Evolutionary conservation across 176 grass and related monocot genomes (phyloP).

Genomic region (Ampelocalamus luodianensis): DNA sequence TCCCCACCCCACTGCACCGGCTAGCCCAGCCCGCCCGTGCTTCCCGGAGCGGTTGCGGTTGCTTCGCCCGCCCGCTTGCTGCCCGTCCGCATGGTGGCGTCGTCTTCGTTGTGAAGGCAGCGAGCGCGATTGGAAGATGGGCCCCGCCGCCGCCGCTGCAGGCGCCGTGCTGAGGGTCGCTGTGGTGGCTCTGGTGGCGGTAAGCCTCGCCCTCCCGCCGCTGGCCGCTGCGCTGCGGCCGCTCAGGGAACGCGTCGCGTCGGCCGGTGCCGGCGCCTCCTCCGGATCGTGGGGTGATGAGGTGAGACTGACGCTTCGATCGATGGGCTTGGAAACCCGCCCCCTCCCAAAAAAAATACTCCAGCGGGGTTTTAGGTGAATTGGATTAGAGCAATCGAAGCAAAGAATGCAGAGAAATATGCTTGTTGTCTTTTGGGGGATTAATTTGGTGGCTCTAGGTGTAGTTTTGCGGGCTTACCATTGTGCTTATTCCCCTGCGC

Average conservation of each 20-base stretch:
- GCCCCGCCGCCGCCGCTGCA: not conserved
- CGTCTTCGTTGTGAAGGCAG: constrained; percentile 24
- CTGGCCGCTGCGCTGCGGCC: constrained; percentile 64
- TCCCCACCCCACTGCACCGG: constrained; percentile 8
- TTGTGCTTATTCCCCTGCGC: not conserved
- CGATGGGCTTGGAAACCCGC: not conserved
- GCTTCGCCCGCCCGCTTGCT: constrained; percentile 4
- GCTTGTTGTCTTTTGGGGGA: not conserved
- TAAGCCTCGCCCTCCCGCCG: constrained; percentile 50
- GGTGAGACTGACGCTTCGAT: constrained; percentile 50
- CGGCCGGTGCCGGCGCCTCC: constrained; percentile 48
- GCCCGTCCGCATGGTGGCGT: constrained; percentile 40
- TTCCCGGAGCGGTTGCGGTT: constrained; percentile 26
- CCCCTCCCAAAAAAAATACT: no score
- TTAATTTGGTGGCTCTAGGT: constrained; percentile 11
- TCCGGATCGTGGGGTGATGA: constrained; percentile 75
- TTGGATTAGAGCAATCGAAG: constrained; percentile 9
- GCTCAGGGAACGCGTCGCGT: constrained; percentile 60
- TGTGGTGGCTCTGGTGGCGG: constrained; percentile 36
- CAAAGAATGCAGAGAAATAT: not conserved
- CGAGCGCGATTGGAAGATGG: constrained; percentile 37
- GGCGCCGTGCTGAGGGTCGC: constrained; percentile 42
- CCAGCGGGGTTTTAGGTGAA: constrained; percentile 17
- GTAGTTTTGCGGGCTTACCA: not conserved
- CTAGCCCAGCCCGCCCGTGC: not conserved